A percentile compares a stretch with the other conserved stretches of the same genome.
phyloP scores from a whole-genome alignment of 768 basidiomycete genomes.

The Xanthoconium stramineum region DNA sequence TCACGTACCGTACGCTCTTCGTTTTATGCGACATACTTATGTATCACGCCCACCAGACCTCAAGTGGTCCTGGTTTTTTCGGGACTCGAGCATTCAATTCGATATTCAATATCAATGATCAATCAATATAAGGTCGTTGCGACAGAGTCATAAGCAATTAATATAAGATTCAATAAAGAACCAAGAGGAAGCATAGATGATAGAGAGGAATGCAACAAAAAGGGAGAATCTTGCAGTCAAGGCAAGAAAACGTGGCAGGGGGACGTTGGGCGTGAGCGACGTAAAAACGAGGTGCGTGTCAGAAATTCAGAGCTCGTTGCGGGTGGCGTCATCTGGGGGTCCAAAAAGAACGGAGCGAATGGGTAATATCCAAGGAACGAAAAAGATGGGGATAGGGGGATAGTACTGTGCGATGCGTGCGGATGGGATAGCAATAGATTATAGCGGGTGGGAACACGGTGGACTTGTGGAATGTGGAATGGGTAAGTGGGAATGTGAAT shows the following conservation, averaged over 20 bases:
- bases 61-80: too few species aligned
- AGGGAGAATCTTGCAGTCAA: not conserved
- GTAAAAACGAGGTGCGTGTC: not conserved
- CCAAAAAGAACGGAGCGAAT: too few species aligned
- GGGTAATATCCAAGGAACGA: too few species aligned
- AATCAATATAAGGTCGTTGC: not conserved
- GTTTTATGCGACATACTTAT: too few species aligned
- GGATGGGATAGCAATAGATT: slow-evolving; percentile 34
- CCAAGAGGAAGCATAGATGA: not conserved
- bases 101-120: not conserved
- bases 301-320: slow-evolving; percentile 12
- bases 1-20: too few species aligned
- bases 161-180: slow-evolving; percentile 16
- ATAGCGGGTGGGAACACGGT: slow-evolving; percentile 8
- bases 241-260: slow-evolving; percentile 8
- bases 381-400: not conserved
- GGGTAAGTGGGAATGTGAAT: slow-evolving; percentile 11
- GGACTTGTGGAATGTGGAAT: slow-evolving; percentile 13
- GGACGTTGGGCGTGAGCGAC: slow-evolving; percentile 12
- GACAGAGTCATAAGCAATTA: slow-evolving; percentile 12
- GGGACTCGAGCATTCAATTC: too few species aligned
- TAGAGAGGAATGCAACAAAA: not conserved
- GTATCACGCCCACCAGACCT: too few species aligned
- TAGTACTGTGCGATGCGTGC: slow-evolving; percentile 9
- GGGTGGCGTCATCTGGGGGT: slow-evolving; percentile 7